Evolutionary conservation across 179 eudicot genomes (phyloP), one percentile per base, ranked within the genome.

Genomic region (Corrigiola litoralis): DNA sequence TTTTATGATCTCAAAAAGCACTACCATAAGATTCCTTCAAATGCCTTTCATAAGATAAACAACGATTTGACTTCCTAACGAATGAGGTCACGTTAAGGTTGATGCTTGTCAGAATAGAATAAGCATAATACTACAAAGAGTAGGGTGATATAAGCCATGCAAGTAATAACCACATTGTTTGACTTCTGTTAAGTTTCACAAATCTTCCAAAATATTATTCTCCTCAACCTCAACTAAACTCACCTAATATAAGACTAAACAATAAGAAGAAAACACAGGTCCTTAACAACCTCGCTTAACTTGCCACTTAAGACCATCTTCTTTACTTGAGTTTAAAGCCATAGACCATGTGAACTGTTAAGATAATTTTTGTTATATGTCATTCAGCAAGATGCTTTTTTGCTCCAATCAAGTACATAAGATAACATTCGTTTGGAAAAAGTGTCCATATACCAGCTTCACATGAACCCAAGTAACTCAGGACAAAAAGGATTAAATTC

Each of bases 201-300:
- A 38, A 61, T 66, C 73, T 72, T 63, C 38, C 66, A 38, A 61
- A 62, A 51, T 21, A 42, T 47, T 67, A 67, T 65, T 67, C 81
- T 63, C 38, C 70, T 69, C 74, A 59, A 65, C 74, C 76, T 47
- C 61, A 82, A 82, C 87, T 76, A 79, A 84, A 71, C 78, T 63
- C 75, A 88, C 91, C 95, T 84, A 88, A 85, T 78, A 55, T 75
- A 42, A 45, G 44, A 63, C 79, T 73, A 55, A 79, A 70, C 40
- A 45, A 75, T 71, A 67, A 45, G 81, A 72, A 79, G 64, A 65
- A 76, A 71, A 85, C 90, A 87, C 9, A 78, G 75, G 27, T 75
- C 68, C 52, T 69, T 48, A 76, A 69, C 76, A 65, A 68, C 78
- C 66, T 58, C 72, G 42, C 61, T 57, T 38, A 61, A 49, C 50